Conservation (phyloP, 768 basidiomycete species). For the Kwoniella europaea region DNA sequence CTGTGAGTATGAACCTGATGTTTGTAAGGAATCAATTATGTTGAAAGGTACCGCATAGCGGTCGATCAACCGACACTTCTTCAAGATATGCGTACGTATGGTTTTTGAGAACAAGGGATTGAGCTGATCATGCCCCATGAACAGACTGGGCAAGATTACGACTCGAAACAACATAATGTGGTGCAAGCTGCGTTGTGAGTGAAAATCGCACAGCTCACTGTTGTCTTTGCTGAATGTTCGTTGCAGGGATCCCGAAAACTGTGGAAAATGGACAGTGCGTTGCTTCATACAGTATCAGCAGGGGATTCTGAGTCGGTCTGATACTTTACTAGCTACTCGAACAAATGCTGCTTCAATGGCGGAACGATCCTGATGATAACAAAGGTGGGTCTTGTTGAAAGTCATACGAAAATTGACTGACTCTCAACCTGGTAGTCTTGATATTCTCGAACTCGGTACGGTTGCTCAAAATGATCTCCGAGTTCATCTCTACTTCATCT, state of each 20-base stretch:
- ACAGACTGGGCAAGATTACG: conserved; percentile 42
- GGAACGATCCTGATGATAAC: conserved; percentile 65
- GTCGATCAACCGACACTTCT: conserved; percentile 41
- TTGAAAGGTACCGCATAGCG: conserved; percentile 18
- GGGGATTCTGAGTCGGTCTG: background rate
- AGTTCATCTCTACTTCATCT: conserved; percentile 63
- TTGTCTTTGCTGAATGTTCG: too few relatives aligned
- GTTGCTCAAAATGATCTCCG: conserved; percentile 81
- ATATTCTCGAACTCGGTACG: conserved; percentile 94
- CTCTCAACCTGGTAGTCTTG: too few relatives aligned
- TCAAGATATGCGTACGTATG: conserved; percentile 41
- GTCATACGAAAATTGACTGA: too few relatives aligned
- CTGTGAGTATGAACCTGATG: conserved; percentile 20
- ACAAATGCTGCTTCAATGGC: conserved; percentile 71
- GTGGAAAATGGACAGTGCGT: conserved; percentile 57
- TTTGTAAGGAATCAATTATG: background rate
- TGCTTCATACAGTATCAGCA: background rate
- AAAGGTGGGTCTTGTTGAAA: too few relatives aligned
- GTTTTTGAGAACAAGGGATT: background rate
- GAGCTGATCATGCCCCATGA: background rate
- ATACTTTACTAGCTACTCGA: conserved; percentile 66
- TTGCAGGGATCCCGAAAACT: conserved; percentile 45
- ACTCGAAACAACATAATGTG: conserved; percentile 33
- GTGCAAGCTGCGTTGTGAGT: conserved; percentile 44
- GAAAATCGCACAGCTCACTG: too few relatives aligned